These are phyloP conservation scores for Periconia macrospinosa DNA, from an alignment of 2,329 filamentous ascomycete species.

Conservation along the genomic window DNA sequence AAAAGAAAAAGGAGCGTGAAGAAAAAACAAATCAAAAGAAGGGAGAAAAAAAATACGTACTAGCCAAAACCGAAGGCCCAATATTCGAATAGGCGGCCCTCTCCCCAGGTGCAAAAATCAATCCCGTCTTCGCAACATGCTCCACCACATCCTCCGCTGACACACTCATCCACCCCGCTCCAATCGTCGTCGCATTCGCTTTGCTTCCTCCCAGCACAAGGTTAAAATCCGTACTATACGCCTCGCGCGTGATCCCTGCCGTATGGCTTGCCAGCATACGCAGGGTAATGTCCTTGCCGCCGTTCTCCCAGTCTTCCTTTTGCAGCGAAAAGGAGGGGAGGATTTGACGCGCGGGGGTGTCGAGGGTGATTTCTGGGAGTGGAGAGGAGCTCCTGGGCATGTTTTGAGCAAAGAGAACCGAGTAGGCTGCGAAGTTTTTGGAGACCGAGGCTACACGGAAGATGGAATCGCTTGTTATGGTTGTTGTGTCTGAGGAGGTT, in stretches of 20 bases:
- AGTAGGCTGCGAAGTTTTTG: slow-evolving; percentile 30
- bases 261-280: slow-evolving; percentile 37
- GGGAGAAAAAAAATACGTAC: neutral
- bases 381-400: slow-evolving; percentile 4
- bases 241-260: slow-evolving; percentile 30
- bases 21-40: too few species aligned
- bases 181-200: slow-evolving; percentile 27
- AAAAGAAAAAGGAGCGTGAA: neutral
- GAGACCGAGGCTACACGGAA: slow-evolving; percentile 34
- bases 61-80: slow-evolving; percentile 29
- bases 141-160: slow-evolving; percentile 23
- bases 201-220: slow-evolving; percentile 25
- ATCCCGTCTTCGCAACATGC: slow-evolving; percentile 13
- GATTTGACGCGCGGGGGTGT: slow-evolving; percentile 23
- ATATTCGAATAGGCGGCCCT: slow-evolving; percentile 35
- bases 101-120: slow-evolving; percentile 36
- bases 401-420: slow-evolving; percentile 23
- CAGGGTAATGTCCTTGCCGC: slow-evolving; percentile 35
- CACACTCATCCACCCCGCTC: slow-evolving; percentile 25
- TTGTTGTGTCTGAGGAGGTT: slow-evolving; percentile 14
- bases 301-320: slow-evolving; percentile 30
- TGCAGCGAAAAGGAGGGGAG: slow-evolving; percentile 27
- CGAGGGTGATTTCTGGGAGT: slow-evolving; percentile 15
- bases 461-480: slow-evolving; percentile 31
- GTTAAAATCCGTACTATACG: slow-evolving; percentile 34